These are phyloP conservation scores for Ulvella scutata DNA, from an alignment of 139 green algal genomes.

Conservation along the genomic window DNA sequence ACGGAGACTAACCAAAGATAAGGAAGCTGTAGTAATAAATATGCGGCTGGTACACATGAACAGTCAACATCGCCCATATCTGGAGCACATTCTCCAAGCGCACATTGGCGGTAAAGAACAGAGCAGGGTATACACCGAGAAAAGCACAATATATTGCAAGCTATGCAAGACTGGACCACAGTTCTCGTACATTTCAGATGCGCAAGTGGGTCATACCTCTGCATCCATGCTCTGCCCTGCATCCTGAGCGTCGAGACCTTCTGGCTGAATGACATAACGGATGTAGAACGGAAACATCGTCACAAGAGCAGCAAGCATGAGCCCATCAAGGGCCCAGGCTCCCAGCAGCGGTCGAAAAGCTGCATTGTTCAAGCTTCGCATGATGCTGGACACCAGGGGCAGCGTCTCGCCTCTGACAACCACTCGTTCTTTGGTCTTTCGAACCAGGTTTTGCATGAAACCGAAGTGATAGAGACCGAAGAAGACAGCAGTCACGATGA, in stretches of 20 bases:
- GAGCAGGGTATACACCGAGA: too few relatives aligned
- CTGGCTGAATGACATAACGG: slow-evolving; percentile 13
- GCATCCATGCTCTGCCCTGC: slow-evolving; percentile 8
- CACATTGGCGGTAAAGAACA: too few relatives aligned
- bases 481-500: not conserved
- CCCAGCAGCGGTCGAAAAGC: slow-evolving; percentile 12
- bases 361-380: slow-evolving; percentile 17
- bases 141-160: too few relatives aligned
- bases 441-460: not conserved
- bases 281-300: slow-evolving; percentile 25
- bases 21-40: too few relatives aligned
- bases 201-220: not conserved
- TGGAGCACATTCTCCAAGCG: too few relatives aligned
- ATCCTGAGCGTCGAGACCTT: slow-evolving; percentile 7
- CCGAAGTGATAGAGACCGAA: slow-evolving; percentile 17
- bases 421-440: not conserved
- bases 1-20: too few relatives aligned
- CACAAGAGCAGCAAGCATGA: slow-evolving; percentile 7
- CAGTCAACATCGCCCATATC: too few relatives aligned
- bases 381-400: slow-evolving; percentile 12
- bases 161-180: too few relatives aligned
- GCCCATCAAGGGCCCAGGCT: slow-evolving; percentile 16
- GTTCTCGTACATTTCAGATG: too few relatives aligned
- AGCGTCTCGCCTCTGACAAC: not conserved
- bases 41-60: too few relatives aligned